Percentiles rank a stretch among this genome's conserved stretches.
Conservation (phyloP, 805 yeast genomes). For the Candida dajiaensis region DNA sequence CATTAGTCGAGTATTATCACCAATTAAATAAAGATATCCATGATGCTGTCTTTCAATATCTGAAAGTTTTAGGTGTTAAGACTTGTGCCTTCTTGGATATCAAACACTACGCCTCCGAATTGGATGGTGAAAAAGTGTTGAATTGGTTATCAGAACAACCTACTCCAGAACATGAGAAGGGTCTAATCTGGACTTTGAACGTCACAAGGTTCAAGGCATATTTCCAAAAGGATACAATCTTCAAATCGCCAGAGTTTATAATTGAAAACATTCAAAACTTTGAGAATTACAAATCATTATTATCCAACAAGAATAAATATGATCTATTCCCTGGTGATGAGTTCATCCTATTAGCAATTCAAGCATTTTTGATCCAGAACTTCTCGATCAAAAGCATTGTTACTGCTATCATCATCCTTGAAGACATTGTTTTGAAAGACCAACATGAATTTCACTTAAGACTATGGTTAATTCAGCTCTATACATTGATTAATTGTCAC, state of each 20-base stretch:
- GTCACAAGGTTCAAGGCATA: slow-evolving; percentile 42
- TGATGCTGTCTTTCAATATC: slow-evolving; percentile 29
- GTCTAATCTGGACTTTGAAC: slow-evolving; percentile 32
- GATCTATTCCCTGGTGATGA: slow-evolving; percentile 73
- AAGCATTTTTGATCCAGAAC: slow-evolving; percentile 25
- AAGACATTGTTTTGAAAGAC: slow-evolving; percentile 48
- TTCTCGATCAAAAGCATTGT: slow-evolving; percentile 24
- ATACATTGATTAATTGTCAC: slow-evolving; percentile 50
- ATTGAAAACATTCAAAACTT: slow-evolving; percentile 33
- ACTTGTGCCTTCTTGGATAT: slow-evolving; percentile 64
- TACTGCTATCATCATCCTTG: slow-evolving; percentile 49
- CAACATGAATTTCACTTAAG: slow-evolving; percentile 67
- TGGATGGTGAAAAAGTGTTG: slow-evolving; percentile 12
- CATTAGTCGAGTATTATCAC: slow-evolving; percentile 41
- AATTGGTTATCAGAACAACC: slow-evolving; percentile 22
- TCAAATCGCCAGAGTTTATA: slow-evolving; percentile 22
- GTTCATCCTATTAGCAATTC: slow-evolving; percentile 50
- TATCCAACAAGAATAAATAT: slow-evolving; percentile 40
- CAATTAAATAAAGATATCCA: slow-evolving; percentile 12
- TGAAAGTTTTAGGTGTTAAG: slow-evolving; percentile 44
- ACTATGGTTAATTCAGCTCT: slow-evolving; percentile 65
- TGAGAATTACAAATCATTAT: slow-evolving; percentile 30
- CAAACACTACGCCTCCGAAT: slow-evolving; percentile 24
- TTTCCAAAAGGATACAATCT: slow-evolving; percentile 18
- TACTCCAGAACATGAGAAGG: slow-evolving; percentile 14